phyloP scores from a whole-genome alignment of 2,329 filamentous ascomycete genomes.

The Pseudopyricularia cyperi region DNA sequence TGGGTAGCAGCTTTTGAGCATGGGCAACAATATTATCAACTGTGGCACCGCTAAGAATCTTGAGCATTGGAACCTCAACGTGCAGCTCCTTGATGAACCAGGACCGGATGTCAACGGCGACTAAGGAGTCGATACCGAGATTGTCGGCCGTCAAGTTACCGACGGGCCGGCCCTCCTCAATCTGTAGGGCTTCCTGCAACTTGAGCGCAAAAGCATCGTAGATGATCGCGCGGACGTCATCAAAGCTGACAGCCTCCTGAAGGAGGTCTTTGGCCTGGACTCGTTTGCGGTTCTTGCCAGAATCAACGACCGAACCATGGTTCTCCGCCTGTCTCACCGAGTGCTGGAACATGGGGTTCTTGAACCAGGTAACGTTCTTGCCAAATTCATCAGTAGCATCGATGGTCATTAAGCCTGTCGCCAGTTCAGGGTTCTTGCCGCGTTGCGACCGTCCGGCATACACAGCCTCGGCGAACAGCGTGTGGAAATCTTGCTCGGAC shows the following conservation, averaged over 20 bases:
- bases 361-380: neutral
- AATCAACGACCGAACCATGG: neutral
- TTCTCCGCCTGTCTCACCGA: neutral
- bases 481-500: slow-evolving; percentile 24
- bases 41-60: slow-evolving; percentile 21
- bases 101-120: slow-evolving; percentile 22
- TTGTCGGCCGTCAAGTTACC: neutral
- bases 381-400: neutral
- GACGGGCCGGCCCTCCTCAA: neutral
- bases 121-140: neutral
- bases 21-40: neutral
- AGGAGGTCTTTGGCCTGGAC: neutral
- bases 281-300: neutral
- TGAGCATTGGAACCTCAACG: slow-evolving; percentile 30
- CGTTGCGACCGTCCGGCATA: slow-evolving; percentile 16
- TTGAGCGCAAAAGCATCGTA: neutral
- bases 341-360: neutral
- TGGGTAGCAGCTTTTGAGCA: neutral
- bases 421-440: slow-evolving; percentile 10
- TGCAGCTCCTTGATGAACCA: slow-evolving; percentile 33
- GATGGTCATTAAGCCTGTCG: slow-evolving; percentile 1
- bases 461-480: slow-evolving; percentile 27
- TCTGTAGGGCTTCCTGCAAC: neutral
- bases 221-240: neutral
- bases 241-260: neutral